Evolutionary conservation across 179 eudicot species (phyloP).

Genomic region (Silene coronaria): DNA sequence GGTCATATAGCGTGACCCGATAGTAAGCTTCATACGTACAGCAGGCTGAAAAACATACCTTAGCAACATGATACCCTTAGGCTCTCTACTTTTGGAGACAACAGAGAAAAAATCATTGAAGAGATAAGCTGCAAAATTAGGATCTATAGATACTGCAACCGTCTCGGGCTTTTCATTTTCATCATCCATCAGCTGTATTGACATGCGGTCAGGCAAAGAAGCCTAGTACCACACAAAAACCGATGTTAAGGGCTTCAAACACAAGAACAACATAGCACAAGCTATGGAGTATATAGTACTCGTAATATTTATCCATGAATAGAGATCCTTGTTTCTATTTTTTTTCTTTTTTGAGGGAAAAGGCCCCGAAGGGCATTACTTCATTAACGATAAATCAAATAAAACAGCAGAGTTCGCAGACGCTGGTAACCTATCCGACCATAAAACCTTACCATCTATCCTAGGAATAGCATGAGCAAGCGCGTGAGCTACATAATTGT

Average conservation of each 20-base stretch:
- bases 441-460: too few relatives aligned
- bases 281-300: too few relatives aligned
- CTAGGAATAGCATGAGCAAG: too few relatives aligned
- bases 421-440: too few relatives aligned
- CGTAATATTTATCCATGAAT: too few relatives aligned
- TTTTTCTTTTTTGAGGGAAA: too few relatives aligned
- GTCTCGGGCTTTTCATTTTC: constrained; percentile 74
- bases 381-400: too few relatives aligned
- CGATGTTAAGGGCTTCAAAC: neutral
- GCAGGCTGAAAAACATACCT: constrained; percentile 37
- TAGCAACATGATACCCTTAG: constrained; percentile 39
- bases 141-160: constrained; percentile 65
- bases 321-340: neutral
- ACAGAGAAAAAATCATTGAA: constrained; percentile 49
- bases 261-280: neutral
- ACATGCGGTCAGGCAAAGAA: constrained; percentile 47
- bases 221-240: constrained; percentile 38
- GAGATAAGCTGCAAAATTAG: constrained; percentile 62
- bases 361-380: too few relatives aligned
- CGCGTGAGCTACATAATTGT: too few relatives aligned
- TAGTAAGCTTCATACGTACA: neutral
- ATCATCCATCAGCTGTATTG: constrained; percentile 83
- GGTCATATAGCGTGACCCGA: neutral
- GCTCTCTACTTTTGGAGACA: constrained; percentile 41
- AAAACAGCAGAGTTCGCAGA: too few relatives aligned